Evolutionary conservation across 257 asterid species (phyloP), one percentile per base, ranked within the genome.

Genomic region (Buddleja alternifolia): DNA sequence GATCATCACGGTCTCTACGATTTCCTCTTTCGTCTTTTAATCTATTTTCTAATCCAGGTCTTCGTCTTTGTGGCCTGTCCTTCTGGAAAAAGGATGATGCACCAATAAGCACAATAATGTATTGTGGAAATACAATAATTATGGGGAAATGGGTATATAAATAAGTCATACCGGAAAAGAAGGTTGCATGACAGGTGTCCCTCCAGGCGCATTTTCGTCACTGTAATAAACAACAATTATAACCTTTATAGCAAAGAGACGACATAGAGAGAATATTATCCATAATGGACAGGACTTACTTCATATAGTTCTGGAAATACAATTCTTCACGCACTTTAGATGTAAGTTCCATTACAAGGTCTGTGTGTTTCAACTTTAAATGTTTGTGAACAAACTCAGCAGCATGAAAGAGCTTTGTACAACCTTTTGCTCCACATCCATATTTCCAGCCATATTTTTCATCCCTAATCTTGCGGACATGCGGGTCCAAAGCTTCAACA

Each of bases 351-450:
- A 81, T 60, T 54, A 84, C 87, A 57, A 89, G 87, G 32, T 94
- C 99, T 10, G 93, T 75, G 71, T 94, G 99, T 78, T 94, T 94
- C 86, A 94, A 79, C 85, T 94, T 94, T 34, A 94, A 84, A 81
- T 94, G 99, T 61, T 94, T 94, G 66, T 83, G 88, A 40, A 94
- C 99, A 61, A 88, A 94, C 84, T 94, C 99, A 5, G 96, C 74
- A 25, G 99, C 97, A 75, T 94, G 99, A 77, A 94, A 94, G 77
- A 94, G 96, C 81, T 94, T 94, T n/a, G 99, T 91, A 66, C 99
- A 94, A 53, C 99, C 99, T 83, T 94, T 94, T 56, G 99, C 99
- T 73, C 99, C 99, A 80, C 99, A 94, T 59, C 99, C 99, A 83
- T 91, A 94, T 83, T 94, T 94, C 97, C 99, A 91, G 17, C 99